These are phyloP conservation scores for Xenosphaeropsis pyriputrescens DNA, from an alignment of 2,329 filamentous ascomycete genomes.

Conservation along the genomic window DNA sequence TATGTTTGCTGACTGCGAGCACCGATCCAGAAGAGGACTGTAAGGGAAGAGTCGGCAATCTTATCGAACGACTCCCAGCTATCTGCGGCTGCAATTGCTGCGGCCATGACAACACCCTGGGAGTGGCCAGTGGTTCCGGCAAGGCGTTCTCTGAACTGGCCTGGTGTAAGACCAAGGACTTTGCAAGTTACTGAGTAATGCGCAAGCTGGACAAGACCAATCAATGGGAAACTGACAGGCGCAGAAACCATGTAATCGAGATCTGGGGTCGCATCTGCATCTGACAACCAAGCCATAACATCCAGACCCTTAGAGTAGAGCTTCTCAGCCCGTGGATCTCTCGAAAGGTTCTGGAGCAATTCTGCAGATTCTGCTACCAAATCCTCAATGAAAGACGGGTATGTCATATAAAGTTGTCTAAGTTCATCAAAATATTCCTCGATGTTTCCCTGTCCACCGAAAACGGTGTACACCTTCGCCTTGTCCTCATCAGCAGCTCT, in stretches of 20 bases:
- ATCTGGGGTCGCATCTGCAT: conserved; percentile 81
- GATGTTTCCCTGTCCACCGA: conserved; percentile 96
- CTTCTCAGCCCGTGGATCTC: conserved; percentile 79
- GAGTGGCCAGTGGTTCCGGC: conserved; percentile 90
- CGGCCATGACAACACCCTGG: conserved; percentile 87
- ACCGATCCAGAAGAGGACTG: conserved; percentile 97
- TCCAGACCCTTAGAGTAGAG: conserved; percentile 96
- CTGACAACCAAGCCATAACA: conserved; percentile 83
- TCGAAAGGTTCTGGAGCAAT: conserved; percentile 71
- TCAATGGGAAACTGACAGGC: conserved; percentile 89
- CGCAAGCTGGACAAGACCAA: conserved; percentile 87
- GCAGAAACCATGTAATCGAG: conserved; percentile 89
- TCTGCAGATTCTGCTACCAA: conserved; percentile 71
- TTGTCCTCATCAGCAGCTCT: conserved; percentile 73
- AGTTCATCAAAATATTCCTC: conserved; percentile 99
- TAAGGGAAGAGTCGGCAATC: conserved; percentile 66
- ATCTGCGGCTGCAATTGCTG: conserved; percentile 76
- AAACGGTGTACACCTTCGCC: conserved; percentile 82
- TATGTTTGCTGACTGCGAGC: conserved; percentile 95
- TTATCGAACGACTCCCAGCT: conserved; percentile 88
- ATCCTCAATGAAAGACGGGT: conserved; percentile 79
- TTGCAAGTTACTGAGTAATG: conserved; percentile 94
- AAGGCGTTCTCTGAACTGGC: conserved; percentile 71
- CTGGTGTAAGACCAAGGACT: conserved; percentile 77
- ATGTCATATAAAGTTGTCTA: conserved; percentile 79